A percentile compares a stretch with the other conserved stretches of the same genome.
Conservation (phyloP, 75 land plant species). For the Chamaecyparis obtusa region DNA sequence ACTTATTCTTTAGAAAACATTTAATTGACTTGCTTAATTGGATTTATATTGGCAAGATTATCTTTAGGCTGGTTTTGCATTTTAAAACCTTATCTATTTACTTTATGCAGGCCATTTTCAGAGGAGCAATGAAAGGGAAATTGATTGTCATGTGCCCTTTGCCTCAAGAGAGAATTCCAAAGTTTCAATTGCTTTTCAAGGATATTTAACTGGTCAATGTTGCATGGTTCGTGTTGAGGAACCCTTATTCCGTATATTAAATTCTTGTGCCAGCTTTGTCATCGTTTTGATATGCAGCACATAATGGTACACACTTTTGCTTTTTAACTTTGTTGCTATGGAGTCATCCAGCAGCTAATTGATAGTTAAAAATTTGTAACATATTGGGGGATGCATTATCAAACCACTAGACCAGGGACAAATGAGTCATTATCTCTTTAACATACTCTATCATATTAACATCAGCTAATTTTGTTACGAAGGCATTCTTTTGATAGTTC, state of each 20-base stretch:
- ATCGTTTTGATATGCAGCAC: neutral
- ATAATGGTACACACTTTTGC: neutral
- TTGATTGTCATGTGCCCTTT: constrained; percentile 82
- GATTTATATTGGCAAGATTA: neutral
- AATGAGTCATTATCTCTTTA: too few species aligned
- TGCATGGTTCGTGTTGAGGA: neutral
- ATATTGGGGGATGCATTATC: too few species aligned
- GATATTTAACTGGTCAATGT: constrained; percentile 36
- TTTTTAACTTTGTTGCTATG: neutral
- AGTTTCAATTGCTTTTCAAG: constrained; percentile 78
- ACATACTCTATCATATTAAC: too few species aligned
- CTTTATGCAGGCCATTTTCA: constrained; percentile 72
- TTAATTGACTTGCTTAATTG: neutral
- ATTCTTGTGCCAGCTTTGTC: neutral
- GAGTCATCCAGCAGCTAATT: too few species aligned
- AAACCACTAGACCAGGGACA: too few species aligned
- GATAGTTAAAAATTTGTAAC: too few species aligned
- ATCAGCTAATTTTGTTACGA: too few species aligned
- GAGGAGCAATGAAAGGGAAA: constrained; percentile 99
- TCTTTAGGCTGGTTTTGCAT: neutral
- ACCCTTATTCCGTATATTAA: neutral
- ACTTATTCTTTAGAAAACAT: neutral
- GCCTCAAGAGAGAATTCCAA: constrained; percentile 86
- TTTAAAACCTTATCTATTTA: neutral
- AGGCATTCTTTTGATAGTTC: too few species aligned